These are phyloP conservation scores for Helenozyma rhizophorensis DNA, from an alignment of 805 yeast species.

Conservation along the genomic window DNA sequence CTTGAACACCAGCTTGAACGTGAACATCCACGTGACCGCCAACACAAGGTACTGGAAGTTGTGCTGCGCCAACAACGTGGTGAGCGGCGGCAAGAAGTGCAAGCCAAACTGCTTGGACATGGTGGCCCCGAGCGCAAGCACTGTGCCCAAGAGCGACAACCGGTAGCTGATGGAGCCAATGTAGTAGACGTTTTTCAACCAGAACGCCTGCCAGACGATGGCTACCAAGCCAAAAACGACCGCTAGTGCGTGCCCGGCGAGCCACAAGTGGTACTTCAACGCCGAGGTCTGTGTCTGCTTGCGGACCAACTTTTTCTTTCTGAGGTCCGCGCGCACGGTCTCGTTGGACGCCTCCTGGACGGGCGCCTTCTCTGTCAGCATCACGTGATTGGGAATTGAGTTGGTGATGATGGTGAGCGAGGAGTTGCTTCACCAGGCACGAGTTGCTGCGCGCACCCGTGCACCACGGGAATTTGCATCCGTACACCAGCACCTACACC, in stretches of 20 bases:
- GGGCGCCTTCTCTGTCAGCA: not conserved
- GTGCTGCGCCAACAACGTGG: constrained; percentile 63
- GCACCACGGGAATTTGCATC: too few relatives aligned
- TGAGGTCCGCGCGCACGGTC: constrained; percentile 11
- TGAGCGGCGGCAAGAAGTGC: constrained; percentile 53
- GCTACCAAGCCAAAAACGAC: constrained; percentile 42
- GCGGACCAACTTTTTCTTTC: constrained; percentile 27
- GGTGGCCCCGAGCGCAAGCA: constrained; percentile 48
- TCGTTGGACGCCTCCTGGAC: constrained; percentile 8
- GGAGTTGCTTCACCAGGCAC: too few relatives aligned
- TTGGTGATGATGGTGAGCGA: too few relatives aligned
- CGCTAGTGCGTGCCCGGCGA: constrained; percentile 49
- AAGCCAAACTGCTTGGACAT: constrained; percentile 57
- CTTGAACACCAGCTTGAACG: constrained; percentile 63
- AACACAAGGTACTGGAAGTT: constrained; percentile 67
- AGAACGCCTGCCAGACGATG: constrained; percentile 34
- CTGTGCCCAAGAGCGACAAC: constrained; percentile 52
- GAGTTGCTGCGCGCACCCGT: too few relatives aligned
- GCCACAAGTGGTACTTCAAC: constrained; percentile 48
- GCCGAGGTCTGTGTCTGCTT: constrained; percentile 29
- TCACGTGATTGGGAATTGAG: too few relatives aligned
- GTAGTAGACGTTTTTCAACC: constrained; percentile 35
- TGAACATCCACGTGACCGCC: constrained; percentile 55
- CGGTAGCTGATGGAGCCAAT: constrained; percentile 52
- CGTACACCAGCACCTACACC: too few relatives aligned